A percentile compares a stretch with the other conserved stretches of the same genome.
These are phyloP conservation scores for Cladosporium sp. DNA, from an alignment of 2,329 filamentous ascomycete species.

Conservation along the genomic window DNA sequence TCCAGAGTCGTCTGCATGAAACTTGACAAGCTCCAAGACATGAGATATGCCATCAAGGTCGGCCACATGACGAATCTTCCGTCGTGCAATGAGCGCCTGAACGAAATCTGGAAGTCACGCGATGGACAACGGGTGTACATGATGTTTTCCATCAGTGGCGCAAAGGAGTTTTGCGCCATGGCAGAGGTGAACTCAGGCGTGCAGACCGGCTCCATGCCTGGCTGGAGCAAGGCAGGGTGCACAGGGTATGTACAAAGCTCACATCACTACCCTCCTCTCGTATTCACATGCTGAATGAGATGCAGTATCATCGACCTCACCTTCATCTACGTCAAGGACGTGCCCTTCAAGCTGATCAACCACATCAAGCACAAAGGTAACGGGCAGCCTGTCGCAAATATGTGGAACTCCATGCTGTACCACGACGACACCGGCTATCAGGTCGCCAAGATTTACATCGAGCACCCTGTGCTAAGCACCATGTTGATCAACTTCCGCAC, in stretches of 20 bases:
- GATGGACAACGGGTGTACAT: constrained; percentile 23
- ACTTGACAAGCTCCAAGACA: constrained; percentile 23
- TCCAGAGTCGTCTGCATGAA: constrained; percentile 29
- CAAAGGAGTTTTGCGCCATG: constrained; percentile 27
- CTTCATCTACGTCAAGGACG: constrained; percentile 29
- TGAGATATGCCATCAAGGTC: constrained; percentile 18
- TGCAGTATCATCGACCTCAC: constrained; percentile 24
- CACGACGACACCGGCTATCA: constrained; percentile 21
- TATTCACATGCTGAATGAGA: constrained; percentile 13
- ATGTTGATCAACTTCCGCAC: neutral
- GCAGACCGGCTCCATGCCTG: neutral
- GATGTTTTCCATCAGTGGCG: constrained; percentile 27
- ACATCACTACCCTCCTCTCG: neutral
- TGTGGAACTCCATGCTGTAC: constrained; percentile 32
- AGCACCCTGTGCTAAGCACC: constrained; percentile 9
- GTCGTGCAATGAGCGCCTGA: constrained; percentile 25
- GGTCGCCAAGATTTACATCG: constrained; percentile 25
- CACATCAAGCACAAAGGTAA: constrained; percentile 22
- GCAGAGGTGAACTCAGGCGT: constrained; percentile 25
- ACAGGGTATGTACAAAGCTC: constrained; percentile 12
- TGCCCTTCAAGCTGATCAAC: constrained; percentile 23
- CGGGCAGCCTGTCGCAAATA: constrained; percentile 25
- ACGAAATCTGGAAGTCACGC: constrained; percentile 21
- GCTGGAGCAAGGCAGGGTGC: constrained; percentile 14
- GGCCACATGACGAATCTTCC: constrained; percentile 22